Percentiles rank a stretch among this genome's conserved stretches.
Evolutionary conservation across 306 rosid genomes (phyloP).

Genomic region (barrel medic (Medicago truncatula)): MtrunA17r5.0-ANR NC_053042.1:45394001-45394500

Average conservation of each 20-base stretch:
- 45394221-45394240: conserved; percentile 34
- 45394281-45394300: conserved; percentile 54
- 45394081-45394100: not conserved
- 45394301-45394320: conserved; percentile 52
- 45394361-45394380: conserved; percentile 40
- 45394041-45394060: too few species aligned
- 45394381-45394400: conserved; percentile 40
- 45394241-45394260: not conserved
- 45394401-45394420: not conserved
- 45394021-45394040: too few species aligned
- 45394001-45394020: too few species aligned
- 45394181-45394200: conserved; percentile 38
- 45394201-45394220: conserved; percentile 49
- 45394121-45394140: conserved; percentile 53
- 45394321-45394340: conserved; percentile 49
- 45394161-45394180: conserved; percentile 36
- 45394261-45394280: conserved; percentile 46
- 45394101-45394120: conserved; percentile 38
- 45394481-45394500: conserved; percentile 35
- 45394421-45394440: not conserved
- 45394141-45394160: conserved; percentile 23
- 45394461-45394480: not conserved
- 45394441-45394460: not conserved
- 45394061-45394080: conserved; percentile 23
- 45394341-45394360: conserved; percentile 43